Conservation (phyloP, 2,329 filamentous ascomycete species). For the Tolypocladium pustulatum region DNA sequence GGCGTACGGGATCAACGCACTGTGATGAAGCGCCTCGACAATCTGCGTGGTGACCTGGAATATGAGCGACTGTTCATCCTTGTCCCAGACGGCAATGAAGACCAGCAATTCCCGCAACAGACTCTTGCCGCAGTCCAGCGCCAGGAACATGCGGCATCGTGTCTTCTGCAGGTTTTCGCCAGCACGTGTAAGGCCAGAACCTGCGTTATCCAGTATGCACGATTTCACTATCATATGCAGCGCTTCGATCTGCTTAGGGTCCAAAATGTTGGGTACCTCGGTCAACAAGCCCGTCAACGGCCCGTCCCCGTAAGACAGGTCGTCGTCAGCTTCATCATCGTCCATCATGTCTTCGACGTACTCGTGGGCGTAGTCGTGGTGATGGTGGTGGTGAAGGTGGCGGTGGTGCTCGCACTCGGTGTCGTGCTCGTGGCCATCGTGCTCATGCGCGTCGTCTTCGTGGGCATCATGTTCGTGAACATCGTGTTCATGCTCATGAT, state of each 20-base stretch:
- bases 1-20: slow-evolving; percentile 79
- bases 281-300: slow-evolving; percentile 77
- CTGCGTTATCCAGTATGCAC: slow-evolving; percentile 76
- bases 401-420: slow-evolving; percentile 14
- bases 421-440: slow-evolving; percentile 18
- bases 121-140: slow-evolving; percentile 83
- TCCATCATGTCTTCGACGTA: slow-evolving; percentile 49
- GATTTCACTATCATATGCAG: slow-evolving; percentile 96
- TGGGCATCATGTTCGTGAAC: slow-evolving; percentile 20
- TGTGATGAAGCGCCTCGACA: slow-evolving; percentile 83
- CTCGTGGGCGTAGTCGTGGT: slow-evolving; percentile 29
- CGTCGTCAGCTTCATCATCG: slow-evolving; percentile 60
- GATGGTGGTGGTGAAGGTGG: slow-evolving; percentile 18
- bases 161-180: slow-evolving; percentile 84
- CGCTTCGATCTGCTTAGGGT: slow-evolving; percentile 90
- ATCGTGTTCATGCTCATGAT: slow-evolving; percentile 12
- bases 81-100: slow-evolving; percentile 94
- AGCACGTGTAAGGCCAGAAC: slow-evolving; percentile 53
- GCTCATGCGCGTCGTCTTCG: slow-evolving; percentile 32
- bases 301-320: slow-evolving; percentile 70
- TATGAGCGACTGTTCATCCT: slow-evolving; percentile 85
- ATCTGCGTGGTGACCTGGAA: slow-evolving; percentile 97
- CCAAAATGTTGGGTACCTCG: slow-evolving; percentile 87
- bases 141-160: slow-evolving; percentile 78
- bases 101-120: slow-evolving; percentile 83